Evolutionary conservation across 1,139 yeast genomes (phyloP).

Genomic region (Magnusiomyces sp.): DNA sequence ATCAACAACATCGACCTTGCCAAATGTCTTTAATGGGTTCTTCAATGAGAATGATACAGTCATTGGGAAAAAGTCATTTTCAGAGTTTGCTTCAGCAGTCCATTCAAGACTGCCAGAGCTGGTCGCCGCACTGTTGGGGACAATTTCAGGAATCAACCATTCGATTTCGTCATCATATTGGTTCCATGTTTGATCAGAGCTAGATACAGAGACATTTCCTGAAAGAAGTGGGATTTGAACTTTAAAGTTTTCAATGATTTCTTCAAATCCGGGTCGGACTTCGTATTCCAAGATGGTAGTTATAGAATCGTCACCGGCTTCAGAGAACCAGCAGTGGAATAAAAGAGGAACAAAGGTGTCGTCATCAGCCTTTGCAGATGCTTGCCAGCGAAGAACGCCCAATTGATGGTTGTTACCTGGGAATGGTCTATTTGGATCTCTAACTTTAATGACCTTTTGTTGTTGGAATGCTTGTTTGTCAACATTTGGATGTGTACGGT

Average conservation of each 20-base stretch:
- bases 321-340: slow-evolving; percentile 78
- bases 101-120: slow-evolving; percentile 80
- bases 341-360: slow-evolving; percentile 64
- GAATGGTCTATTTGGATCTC: slow-evolving; percentile 70
- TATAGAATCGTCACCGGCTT: slow-evolving; percentile 46
- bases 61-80: slow-evolving; percentile 87
- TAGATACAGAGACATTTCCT: slow-evolving; percentile 47
- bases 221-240: slow-evolving; percentile 57
- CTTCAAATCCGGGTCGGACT: slow-evolving; percentile 41
- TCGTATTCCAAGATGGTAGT: slow-evolving; percentile 88
- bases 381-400: slow-evolving; percentile 82
- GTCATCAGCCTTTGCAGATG: slow-evolving; percentile 35
- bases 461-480: slow-evolving; percentile 64
- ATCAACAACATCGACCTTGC: slow-evolving; percentile 40
- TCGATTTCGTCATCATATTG: slow-evolving; percentile 34
- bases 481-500: slow-evolving; percentile 93
- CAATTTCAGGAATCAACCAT: slow-evolving; percentile 36
- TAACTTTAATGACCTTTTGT: slow-evolving; percentile 56
- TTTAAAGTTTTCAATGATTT: slow-evolving; percentile 46
- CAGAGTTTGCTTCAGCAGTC: slow-evolving; percentile 62
- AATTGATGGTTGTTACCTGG: slow-evolving; percentile 86
- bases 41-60: slow-evolving; percentile 44
- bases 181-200: slow-evolving; percentile 30
- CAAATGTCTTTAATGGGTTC: slow-evolving; percentile 32
- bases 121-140: slow-evolving; percentile 32